These are phyloP conservation scores for Neopestalotiopsis sp. DNA, from an alignment of 2,329 filamentous ascomycete species.

Conservation along the genomic window DNA sequence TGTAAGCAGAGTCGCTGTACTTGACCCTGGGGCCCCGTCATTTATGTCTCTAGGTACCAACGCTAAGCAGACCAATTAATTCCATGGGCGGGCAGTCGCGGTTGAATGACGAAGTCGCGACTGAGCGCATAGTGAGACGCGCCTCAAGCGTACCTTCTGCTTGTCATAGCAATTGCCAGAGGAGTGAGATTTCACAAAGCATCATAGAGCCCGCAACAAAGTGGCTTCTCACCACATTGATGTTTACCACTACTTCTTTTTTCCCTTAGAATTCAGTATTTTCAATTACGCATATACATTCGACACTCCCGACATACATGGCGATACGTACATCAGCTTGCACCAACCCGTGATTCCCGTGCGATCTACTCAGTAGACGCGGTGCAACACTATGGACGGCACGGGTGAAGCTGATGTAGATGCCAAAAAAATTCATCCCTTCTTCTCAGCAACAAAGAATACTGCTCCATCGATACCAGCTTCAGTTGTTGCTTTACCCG, in stretches of 20 bases:
- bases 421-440: slow-evolving; percentile 59
- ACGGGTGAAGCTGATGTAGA: slow-evolving; percentile 34
- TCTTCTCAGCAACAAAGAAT: slow-evolving; percentile 48
- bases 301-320: background rate
- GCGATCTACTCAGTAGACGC: background rate
- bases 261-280: no score
- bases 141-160: background rate
- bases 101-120: slow-evolving; percentile 7
- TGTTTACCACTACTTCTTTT: no score
- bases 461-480: slow-evolving; percentile 22
- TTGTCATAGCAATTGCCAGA: background rate
- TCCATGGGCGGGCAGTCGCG: slow-evolving; percentile 13
- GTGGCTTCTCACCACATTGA: no score
- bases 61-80: slow-evolving; percentile 2
- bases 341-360: background rate
- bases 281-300: no score
- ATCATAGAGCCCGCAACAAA: background rate
- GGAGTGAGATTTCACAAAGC: background rate
- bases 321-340: background rate
- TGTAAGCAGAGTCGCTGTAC: background rate
- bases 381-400: slow-evolving; percentile 50
- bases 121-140: slow-evolving; percentile 7
- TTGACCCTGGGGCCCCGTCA: no score
- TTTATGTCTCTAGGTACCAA: background rate
- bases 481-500: slow-evolving; percentile 27